Evolutionary conservation across 805 yeast species (phyloP), one percentile per base, ranked within the genome.

Genomic region (Candida vaughaniae): DNA sequence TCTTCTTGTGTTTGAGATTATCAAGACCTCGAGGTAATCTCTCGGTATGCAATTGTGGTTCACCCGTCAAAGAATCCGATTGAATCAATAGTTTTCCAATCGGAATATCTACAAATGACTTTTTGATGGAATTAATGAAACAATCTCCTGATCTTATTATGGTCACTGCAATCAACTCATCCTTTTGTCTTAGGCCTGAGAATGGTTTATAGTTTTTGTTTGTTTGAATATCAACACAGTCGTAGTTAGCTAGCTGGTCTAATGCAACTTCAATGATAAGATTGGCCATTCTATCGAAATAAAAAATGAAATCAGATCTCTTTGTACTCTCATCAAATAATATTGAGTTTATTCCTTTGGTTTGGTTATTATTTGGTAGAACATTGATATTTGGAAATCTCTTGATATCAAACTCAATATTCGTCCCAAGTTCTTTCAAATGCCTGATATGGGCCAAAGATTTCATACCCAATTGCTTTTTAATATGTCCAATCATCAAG

Each of bases 141-240:
- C 96, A 86, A 56, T 89, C 97, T 4, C 99, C 99, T 0, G 96
- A 89, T 45, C 96, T 73, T 20, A 90, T 82, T 28, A 90, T 77
- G 45, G 83, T 83, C 5, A 88, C 85, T 0, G 93, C 93, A 19
- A 84, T 66, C 7, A 85, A 64, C 9, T 73, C 70, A 40, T 77
- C 77, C 43, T 52, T 36, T 55, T 64, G 69, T 22, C 76, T 4
- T 77, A 82, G 45, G 0, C 73, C 73, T n/a, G n/a, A n/a, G n/a
- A n/a, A n/a, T n/a, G n/a, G n/a, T 9, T 45, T 17, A 39, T 46
- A 60, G 8, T 45, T 43, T 3, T 47, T 43, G 2, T 45, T 43
- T 10, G 28, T 33, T 1, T 48, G 43, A 1, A 80, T 63, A 1
- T 45, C 43, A 5, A 48, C 47, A 1, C 61, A 48, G 3, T 51